Evolutionary conservation across 2,329 filamentous ascomycete genomes (phyloP).

Genomic region (Helotiales sp.): DNA sequence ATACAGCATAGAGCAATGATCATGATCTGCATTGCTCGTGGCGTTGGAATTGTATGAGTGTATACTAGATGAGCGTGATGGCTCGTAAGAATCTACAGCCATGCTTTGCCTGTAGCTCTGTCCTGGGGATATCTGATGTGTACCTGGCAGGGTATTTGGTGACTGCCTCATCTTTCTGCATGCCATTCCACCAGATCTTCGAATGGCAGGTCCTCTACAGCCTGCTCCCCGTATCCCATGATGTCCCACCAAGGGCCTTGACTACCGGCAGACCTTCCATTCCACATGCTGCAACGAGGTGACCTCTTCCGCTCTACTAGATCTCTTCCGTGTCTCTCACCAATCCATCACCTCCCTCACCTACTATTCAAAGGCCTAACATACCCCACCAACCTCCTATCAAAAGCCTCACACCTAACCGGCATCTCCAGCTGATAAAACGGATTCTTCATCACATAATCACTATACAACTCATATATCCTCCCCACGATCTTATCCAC

Average conservation of each 20-base stretch:
- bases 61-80: conserved; percentile 33
- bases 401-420: conserved; percentile 91
- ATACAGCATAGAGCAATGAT: conserved; percentile 64
- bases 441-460: conserved; percentile 99
- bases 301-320: no score
- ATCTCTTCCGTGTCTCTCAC: not conserved
- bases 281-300: no score
- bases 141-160: no score
- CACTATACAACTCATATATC: conserved; percentile 92
- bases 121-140: no score
- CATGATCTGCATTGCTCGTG: conserved; percentile 32
- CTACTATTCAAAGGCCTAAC: conserved; percentile 69
- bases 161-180: no score
- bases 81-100: not conserved
- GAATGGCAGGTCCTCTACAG: no score
- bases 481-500: conserved; percentile 80
- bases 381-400: conserved; percentile 79
- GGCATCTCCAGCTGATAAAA: conserved; percentile 99
- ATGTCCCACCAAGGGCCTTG: not conserved
- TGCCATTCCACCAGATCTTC: no score
- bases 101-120: not conserved
- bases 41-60: conserved; percentile 38
- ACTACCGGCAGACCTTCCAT: no score
- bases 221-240: no score
- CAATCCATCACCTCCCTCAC: conserved; percentile 7